Percentiles rank a stretch among this genome's conserved stretches.
phyloP scores from a whole-genome alignment of 1,139 yeast genomes.

The Petasospora fabianii region DNA sequence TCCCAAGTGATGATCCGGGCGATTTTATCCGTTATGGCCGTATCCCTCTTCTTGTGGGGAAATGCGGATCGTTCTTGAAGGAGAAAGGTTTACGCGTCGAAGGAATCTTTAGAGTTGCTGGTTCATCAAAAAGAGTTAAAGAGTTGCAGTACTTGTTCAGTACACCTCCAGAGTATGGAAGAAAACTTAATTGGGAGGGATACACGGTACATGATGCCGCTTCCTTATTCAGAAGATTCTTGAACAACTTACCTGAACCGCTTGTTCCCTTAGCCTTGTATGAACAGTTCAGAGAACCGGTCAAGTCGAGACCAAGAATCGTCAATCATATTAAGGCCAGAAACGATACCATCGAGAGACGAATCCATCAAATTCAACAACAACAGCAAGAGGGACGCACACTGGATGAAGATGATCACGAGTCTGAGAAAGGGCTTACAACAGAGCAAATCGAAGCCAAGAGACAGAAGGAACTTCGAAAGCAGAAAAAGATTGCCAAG shows the following conservation, averaged over 20 bases:
- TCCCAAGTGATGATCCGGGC: slow-evolving; percentile 48
- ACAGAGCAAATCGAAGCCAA: slow-evolving; percentile 30
- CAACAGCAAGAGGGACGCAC: slow-evolving; percentile 19
- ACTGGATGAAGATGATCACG: slow-evolving; percentile 27
- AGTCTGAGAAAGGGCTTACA: slow-evolving; percentile 9
- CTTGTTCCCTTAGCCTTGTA: slow-evolving; percentile 76
- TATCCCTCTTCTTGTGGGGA: slow-evolving; percentile 90
- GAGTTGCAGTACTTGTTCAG: slow-evolving; percentile 82
- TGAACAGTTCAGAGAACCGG: slow-evolving; percentile 76
- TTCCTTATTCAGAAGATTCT: slow-evolving; percentile 75
- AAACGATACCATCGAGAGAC: slow-evolving; percentile 29
- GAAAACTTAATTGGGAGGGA: slow-evolving; percentile 85
- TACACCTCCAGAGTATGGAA: slow-evolving; percentile 85
- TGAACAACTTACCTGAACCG: slow-evolving; percentile 90
- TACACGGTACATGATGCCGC: slow-evolving; percentile 99
- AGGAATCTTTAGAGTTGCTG: slow-evolving; percentile 93
- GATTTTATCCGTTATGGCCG: slow-evolving; percentile 69
- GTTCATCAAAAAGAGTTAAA: slow-evolving; percentile 83
- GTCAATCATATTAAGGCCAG: slow-evolving; percentile 59
- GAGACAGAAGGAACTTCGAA: slow-evolving; percentile 34
- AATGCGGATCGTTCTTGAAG: slow-evolving; percentile 85
- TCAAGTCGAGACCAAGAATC: slow-evolving; percentile 56
- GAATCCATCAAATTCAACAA: slow-evolving; percentile 23
- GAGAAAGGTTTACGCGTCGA: slow-evolving; percentile 73
- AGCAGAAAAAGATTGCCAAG: slow-evolving; percentile 39